Evolutionary conservation across 2,329 filamentous ascomycete genomes (phyloP), one percentile per base, ranked within the genome.

Genomic region (Colletotrichum incanum): DNA sequence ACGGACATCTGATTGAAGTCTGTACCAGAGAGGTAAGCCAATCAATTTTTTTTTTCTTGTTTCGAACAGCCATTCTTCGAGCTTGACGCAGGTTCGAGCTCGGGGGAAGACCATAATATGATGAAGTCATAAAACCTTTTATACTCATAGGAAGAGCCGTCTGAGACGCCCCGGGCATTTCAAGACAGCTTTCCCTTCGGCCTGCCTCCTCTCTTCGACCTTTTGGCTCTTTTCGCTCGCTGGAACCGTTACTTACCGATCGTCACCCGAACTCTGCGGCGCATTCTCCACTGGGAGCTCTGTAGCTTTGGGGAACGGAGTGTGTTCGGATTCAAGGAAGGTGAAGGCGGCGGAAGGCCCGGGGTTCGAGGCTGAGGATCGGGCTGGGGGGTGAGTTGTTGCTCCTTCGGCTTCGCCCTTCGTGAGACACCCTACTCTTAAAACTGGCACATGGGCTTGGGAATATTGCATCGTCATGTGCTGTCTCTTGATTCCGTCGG

Each of bases 131-230:
- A 61, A 82, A 77, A 77, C 82, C 82, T 82, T 82, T 82, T 78
- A 74, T 75, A 77, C 76, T 76, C 79, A 77, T 82, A 85, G 83
- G 83, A 85, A 85, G 83, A 85, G 83, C 83, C 83, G 83, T 85
- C 82, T 85, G 78, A 85, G 83, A 85, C 83, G 70, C 70, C 70
- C 70, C 66, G 70, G 65, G 58, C 56, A 54, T 39, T 34, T 26
- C 52, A 66, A 67, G 28, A 34, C 23, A 39, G 11, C 26, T 16
- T 61, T 20, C 41, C 9, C 28, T 3, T 34, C 12, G 18, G 5
- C n/a, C 75, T 76, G 78, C 77, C 75, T 69, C 77, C 77, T 50
- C 45, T 52, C 62, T 63, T 65, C 68, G 34, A 28, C 23, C 23
- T 20, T 9, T 5, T 37, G 26, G 34, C 14, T 56, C 47, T 55